Evolutionary conservation across 331 rosid genomes (phyloP), one percentile per base, ranked within the genome.

Genomic region (Telfairia occidentalis): DNA sequence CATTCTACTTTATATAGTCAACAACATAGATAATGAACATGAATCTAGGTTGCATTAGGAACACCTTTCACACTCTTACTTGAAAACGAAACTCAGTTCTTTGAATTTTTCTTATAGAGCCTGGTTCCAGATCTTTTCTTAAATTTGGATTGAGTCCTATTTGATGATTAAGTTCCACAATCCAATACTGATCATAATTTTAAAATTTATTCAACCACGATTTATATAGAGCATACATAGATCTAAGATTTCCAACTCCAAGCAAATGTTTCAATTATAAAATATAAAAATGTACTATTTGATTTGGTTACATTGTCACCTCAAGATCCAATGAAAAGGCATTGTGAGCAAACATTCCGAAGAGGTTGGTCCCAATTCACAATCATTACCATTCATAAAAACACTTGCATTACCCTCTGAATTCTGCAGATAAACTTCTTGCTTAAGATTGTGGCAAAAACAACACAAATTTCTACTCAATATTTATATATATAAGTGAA

Each of bases 401-500:
- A 35, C 29, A 11, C 46, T 66, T 12, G 18, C 30, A 30, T 32
- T 64, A 5, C 24, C 52, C 49, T 64, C 48, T 64, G 50, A 65
- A 37, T 45, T 45, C 10, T 24, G 34, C 74, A 12, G 46, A n/a
- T n/a, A 49, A 72, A 34, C 76, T 72, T 72, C 1, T 72, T 72
- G 43, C 76, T 72, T 72, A 72, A 72, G 76, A 49, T 49, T 49
- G 76, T 53, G 45, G 64, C 77, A 32, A 52, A 19, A 52, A 19
- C 43, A 9, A 49, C 43, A n/a, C 50, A 34, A 49, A 34, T n/a
- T 49, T 21, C 15, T 52, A n/a, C n/a, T 42, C 13, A 52, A 11
- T 30, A 45, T 45, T 2, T 26, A 7, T 12, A 23, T 6, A 42
- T 74, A 77, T 52, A 83, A 79, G 85, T 81, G 71, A 76, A 88